A percentile compares a stretch with the other conserved stretches of the same genome.
Evolutionary conservation across 352 stramenopile genomes (phyloP).

Genomic region (Phytophthora citrophthora): DNA sequence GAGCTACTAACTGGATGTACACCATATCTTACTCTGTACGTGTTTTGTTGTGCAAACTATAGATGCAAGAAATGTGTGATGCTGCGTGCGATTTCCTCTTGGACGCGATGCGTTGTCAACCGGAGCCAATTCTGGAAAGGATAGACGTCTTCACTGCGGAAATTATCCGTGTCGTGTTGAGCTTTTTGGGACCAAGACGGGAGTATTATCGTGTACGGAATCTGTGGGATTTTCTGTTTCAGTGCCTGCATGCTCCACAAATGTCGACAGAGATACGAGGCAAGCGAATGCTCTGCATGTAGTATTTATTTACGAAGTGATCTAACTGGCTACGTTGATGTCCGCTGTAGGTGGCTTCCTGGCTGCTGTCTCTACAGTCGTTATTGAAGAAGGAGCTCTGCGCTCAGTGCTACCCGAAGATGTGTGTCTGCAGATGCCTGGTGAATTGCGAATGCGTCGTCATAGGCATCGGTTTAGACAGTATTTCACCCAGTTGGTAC

Average conservation of each 20-base stretch:
- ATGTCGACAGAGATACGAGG: conserved; percentile 51
- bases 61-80: conserved; percentile 73
- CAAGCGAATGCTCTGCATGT: conserved; percentile 9
- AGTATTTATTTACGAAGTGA: background rate
- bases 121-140: conserved; percentile 35
- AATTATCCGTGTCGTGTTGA: conserved; percentile 53
- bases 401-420: conserved; percentile 35
- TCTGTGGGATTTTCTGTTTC: conserved; percentile 76
- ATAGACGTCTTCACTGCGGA: conserved; percentile 43
- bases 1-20: background rate
- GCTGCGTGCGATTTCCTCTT: conserved; percentile 69
- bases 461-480: conserved; percentile 69
- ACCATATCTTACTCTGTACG: conserved; percentile 1
- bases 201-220: conserved; percentile 56
- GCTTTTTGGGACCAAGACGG: conserved; percentile 56
- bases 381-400: conserved; percentile 36
- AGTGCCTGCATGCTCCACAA: conserved; percentile 70
- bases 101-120: conserved; percentile 42
- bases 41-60: conserved; percentile 1
- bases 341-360: conserved; percentile 50
- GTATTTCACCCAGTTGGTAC: conserved; percentile 43
- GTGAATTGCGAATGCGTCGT: conserved; percentile 38
- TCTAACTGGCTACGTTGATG: conserved; percentile 7
- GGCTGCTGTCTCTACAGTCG: conserved; percentile 37
- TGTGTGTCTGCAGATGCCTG: conserved; percentile 42